Evolutionary conservation across 2,329 filamentous ascomycete genomes (phyloP).

Genomic region (Trichoderma koningii): DNA sequence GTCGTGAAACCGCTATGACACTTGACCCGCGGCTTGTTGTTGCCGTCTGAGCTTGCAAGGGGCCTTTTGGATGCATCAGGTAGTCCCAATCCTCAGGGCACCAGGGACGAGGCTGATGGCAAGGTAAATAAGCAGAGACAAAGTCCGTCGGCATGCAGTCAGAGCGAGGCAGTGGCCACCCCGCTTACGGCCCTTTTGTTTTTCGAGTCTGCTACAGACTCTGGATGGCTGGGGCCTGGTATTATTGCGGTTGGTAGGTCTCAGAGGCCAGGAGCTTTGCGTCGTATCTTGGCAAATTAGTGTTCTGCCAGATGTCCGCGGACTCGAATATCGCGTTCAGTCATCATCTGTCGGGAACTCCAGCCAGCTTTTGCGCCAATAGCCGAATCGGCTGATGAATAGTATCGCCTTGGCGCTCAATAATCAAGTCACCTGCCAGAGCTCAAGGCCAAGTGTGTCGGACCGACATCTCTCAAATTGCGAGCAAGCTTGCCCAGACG

Average conservation of each 20-base stretch:
- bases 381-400: not conserved
- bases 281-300: not conserved
- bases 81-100: not conserved
- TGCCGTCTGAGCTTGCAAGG: not conserved
- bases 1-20: not conserved
- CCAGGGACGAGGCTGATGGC: not conserved
- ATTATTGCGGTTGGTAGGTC: no score
- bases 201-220: not conserved
- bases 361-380: not conserved
- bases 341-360: not conserved
- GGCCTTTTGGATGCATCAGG: not conserved
- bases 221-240: not conserved
- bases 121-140: not conserved
- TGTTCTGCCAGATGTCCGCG: not conserved
- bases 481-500: not conserved
- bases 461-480: not conserved
- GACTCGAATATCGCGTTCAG: no score
- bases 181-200: not conserved
- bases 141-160: not conserved
- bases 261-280: not conserved
- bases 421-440: not conserved
- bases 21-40: not conserved
- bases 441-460: not conserved
- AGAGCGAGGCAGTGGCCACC: not conserved
- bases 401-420: not conserved